Evolutionary conservation across 1,284 basidiomycete genomes (phyloP).

Genomic region (Xerocomus tenax): DNA sequence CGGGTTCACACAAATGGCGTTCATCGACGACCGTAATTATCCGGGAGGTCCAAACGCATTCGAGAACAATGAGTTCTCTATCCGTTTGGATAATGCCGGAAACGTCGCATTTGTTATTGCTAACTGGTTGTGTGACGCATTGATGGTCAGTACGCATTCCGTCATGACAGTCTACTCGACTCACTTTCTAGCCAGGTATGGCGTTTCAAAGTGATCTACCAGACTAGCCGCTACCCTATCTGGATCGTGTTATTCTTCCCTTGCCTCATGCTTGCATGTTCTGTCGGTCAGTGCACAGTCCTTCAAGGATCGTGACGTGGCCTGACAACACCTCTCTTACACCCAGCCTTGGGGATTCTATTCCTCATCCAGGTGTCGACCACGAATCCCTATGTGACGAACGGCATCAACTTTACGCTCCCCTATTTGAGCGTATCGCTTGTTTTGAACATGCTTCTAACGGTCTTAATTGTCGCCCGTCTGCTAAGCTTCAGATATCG

Average conservation of each 20-base stretch:
- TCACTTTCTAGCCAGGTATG: conserved; percentile 20
- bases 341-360: conserved; percentile 9
- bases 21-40: conserved; percentile 28
- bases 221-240: conserved; percentile 1
- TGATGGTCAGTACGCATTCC: conserved; percentile 20
- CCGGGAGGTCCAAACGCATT: conserved; percentile 23
- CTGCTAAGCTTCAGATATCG: conserved; percentile 10
- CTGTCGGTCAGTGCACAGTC: conserved; percentile 9
- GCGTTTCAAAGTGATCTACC: conserved; percentile 25
- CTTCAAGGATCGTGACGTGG: accelerated
- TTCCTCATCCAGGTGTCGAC: conserved; percentile 15
- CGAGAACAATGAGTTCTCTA: conserved; percentile 11
- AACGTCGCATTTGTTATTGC: conserved; percentile 18
- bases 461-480: conserved; percentile 23
- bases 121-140: conserved; percentile 22
- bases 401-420: conserved; percentile 15
- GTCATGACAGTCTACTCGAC: background rate
- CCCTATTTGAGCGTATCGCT: conserved; percentile 22
- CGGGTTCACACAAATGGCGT: conserved; percentile 25
- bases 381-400: conserved; percentile 14
- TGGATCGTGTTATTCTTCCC: conserved; percentile 20
- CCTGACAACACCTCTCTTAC: background rate
- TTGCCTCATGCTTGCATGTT: conserved; percentile 10
- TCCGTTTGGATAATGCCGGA: conserved; percentile 10
- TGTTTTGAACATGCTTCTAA: conserved; percentile 22